Conservation (phyloP, 495 filamentous ascomycete genomes). For the Collariella sp. region DNA sequence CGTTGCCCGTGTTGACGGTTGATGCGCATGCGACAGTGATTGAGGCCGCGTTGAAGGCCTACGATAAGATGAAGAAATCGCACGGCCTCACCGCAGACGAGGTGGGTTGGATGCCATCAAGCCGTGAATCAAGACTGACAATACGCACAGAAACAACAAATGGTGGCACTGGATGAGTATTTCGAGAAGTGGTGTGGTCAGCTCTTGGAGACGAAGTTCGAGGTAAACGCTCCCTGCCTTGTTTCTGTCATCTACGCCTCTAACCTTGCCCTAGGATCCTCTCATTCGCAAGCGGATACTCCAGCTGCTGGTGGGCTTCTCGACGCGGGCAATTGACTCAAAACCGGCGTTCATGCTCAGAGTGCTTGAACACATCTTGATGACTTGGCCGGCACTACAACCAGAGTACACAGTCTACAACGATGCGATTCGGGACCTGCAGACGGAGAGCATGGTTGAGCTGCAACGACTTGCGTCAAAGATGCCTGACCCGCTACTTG, state of each 20-base stretch:
- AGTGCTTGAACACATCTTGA: conserved; percentile 81
- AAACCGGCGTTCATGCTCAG: conserved; percentile 73
- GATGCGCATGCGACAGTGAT: conserved; percentile 88
- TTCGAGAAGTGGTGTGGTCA: conserved; percentile 76
- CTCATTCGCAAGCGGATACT: conserved; percentile 75
- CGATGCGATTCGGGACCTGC: conserved; percentile 85
- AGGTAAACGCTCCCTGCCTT: conserved; percentile 37
- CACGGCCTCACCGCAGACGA: conserved; percentile 48
- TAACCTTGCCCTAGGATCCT: conserved; percentile 53
- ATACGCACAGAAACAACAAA: conserved; percentile 46
- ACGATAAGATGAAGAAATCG: conserved; percentile 63
- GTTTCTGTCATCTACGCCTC: not conserved
- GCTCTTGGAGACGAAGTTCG: conserved; percentile 65
- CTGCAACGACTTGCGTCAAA: conserved; percentile 80
- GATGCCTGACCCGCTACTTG: conserved; percentile 80
- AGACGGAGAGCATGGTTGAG: conserved; percentile 71
- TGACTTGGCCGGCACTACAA: conserved; percentile 63
- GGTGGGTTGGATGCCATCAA: conserved; percentile 28
- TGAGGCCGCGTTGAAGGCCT: conserved; percentile 86
- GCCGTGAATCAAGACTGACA: conserved; percentile 1
- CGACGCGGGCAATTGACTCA: conserved; percentile 69
- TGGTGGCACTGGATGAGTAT: conserved; percentile 52
- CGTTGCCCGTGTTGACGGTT: conserved; percentile 63
- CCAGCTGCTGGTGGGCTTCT: conserved; percentile 77
- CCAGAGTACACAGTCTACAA: conserved; percentile 63